Conservation (phyloP, 192 early-diverging fungal species). For the Rhizophagus sp. region DNA sequence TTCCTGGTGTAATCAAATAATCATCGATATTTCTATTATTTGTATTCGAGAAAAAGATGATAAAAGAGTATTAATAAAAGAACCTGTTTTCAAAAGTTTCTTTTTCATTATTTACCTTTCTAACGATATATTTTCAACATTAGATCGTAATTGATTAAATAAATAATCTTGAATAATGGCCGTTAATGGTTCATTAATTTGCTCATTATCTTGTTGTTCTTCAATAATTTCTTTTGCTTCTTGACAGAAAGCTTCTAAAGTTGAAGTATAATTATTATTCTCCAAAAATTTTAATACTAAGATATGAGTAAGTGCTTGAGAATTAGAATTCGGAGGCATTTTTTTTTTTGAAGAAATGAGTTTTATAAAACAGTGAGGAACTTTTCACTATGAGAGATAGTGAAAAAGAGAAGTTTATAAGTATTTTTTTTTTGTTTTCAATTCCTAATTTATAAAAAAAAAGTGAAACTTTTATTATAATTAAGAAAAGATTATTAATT, state of each 20-base stretch:
- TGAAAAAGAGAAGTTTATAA: no score
- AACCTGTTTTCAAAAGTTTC: not conserved
- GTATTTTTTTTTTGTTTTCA: no score
- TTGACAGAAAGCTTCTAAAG: slow-evolving; percentile 17
- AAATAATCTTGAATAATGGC: slow-evolving; percentile 21
- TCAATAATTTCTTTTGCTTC: slow-evolving; percentile 19
- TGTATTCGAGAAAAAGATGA: not conserved
- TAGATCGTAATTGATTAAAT: not conserved
- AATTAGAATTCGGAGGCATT: not conserved
- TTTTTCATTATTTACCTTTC: slow-evolving; percentile 11
- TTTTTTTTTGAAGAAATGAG: not conserved
- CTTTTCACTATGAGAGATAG: no score
- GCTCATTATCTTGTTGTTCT: not conserved
- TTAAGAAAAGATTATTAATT: no score
- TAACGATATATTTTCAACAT: slow-evolving; percentile 5
- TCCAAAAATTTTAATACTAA: slow-evolving; percentile 27
- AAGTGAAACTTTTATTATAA: no score
- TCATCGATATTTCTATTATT: slow-evolving; percentile 33
- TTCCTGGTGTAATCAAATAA: slow-evolving; percentile 41
- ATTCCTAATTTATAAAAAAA: no score
- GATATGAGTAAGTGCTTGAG: not conserved
- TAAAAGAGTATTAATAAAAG: not conserved
- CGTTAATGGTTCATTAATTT: not conserved
- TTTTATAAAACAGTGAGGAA: no score
- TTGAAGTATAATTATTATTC: slow-evolving; percentile 6